Evolutionary conservation across 2,329 filamentous ascomycete species (phyloP).

Genomic region (Phaeosphaeriaceae sp.): DNA sequence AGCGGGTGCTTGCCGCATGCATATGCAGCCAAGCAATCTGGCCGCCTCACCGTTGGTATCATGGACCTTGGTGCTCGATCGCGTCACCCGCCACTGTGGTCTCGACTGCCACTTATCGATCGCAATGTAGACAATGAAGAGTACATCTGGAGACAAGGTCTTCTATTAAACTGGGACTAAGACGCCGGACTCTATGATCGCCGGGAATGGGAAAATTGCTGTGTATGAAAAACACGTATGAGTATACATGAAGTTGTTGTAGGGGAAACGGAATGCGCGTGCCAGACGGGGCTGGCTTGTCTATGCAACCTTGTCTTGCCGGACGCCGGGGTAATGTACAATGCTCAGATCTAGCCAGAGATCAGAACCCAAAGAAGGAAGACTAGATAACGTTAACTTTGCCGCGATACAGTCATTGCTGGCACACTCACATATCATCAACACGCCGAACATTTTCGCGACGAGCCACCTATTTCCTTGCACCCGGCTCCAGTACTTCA

Average conservation of each 20-base stretch:
- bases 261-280: not conserved
- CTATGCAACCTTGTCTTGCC: slow-evolving; percentile 20
- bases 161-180: slow-evolving; percentile 20
- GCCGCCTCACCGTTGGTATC: not conserved
- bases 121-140: not conserved
- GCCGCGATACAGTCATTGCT: slow-evolving; percentile 7
- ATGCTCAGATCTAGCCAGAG: slow-evolving; percentile 53
- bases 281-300: slow-evolving; percentile 9
- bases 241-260: slow-evolving; percentile 10
- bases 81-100: not conserved
- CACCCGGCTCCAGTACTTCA: slow-evolving; percentile 96
- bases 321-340: slow-evolving; percentile 25
- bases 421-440: slow-evolving; percentile 79
- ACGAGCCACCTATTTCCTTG: slow-evolving; percentile 96
- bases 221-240: slow-evolving; percentile 7
- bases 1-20: slow-evolving; percentile 7
- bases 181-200: not conserved
- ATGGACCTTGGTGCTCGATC: not conserved
- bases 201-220: slow-evolving; percentile 4
- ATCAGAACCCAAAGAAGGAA: slow-evolving; percentile 72
- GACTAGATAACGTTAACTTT: slow-evolving; percentile 35
- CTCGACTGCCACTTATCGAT: not conserved
- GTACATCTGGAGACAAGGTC: not conserved
- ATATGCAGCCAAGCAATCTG: slow-evolving; percentile 24
- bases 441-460: slow-evolving; percentile 81